A percentile compares a stretch with the other conserved stretches of the same genome.
Conservation (phyloP, 495 filamentous ascomycete genomes). For the Neurospora pannonica region DNA sequence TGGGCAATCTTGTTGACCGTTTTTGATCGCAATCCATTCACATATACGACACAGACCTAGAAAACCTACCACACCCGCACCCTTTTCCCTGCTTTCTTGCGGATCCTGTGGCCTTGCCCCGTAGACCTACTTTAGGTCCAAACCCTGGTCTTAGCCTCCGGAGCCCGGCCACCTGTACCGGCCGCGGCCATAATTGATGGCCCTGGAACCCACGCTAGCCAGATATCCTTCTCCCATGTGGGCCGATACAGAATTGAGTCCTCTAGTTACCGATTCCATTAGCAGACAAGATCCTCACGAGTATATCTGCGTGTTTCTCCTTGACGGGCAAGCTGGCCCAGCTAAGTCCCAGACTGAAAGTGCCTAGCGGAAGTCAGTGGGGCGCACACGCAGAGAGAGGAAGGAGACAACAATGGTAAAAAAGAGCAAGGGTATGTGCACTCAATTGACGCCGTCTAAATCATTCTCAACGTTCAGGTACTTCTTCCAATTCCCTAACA, state of each 20-base stretch:
- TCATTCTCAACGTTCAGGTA: not conserved
- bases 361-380: not conserved
- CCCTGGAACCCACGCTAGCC: conserved; percentile 18
- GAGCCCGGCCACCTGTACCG: conserved; percentile 5
- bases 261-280: not conserved
- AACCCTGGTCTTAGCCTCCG: conserved; percentile 2
- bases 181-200: conserved; percentile 11
- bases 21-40: not conserved
- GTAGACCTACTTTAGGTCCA: not conserved
- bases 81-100: not conserved
- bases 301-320: not conserved
- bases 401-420: not conserved
- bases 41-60: not conserved
- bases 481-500: conserved; percentile 6
- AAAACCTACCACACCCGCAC: not conserved
- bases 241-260: conserved; percentile 15
- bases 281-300: not conserved
- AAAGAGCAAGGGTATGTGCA: not conserved
- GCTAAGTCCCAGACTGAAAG: not conserved
- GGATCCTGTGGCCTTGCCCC: not conserved
- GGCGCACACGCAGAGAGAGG: not conserved
- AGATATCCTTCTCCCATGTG: conserved; percentile 22
- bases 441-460: not conserved
- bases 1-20: not conserved
- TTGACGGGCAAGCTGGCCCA: not conserved